Conservation (phyloP, 2,329 filamentous ascomycete species). For the Pseudogymnoascus sp. region DNA sequence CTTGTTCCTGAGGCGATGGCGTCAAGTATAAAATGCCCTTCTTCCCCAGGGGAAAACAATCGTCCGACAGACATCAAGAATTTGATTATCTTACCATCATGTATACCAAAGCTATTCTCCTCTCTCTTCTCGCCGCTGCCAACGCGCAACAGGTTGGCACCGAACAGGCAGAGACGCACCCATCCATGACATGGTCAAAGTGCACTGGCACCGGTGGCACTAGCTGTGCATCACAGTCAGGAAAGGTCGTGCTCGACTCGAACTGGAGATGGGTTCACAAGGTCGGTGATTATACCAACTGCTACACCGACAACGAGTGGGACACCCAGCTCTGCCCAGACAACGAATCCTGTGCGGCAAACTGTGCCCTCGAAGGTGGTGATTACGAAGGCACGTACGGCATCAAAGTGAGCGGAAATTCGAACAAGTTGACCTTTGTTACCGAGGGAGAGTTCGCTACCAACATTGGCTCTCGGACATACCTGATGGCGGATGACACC, state of each 20-base stretch:
- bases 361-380: constrained; percentile 46
- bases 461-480: constrained; percentile 49
- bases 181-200: constrained; percentile 42
- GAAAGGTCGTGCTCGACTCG: constrained; percentile 43
- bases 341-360: constrained; percentile 35
- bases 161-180: constrained; percentile 39
- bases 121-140: constrained; percentile 34
- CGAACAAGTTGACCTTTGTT: constrained; percentile 48
- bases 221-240: constrained; percentile 37
- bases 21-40: not conserved
- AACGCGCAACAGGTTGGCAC: constrained; percentile 41
- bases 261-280: constrained; percentile 52
- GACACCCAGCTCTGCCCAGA: constrained; percentile 34
- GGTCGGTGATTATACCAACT: constrained; percentile 32
- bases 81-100: not conserved
- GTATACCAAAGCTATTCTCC: constrained; percentile 2
- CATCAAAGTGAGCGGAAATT: constrained; percentile 42
- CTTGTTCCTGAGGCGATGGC: not conserved
- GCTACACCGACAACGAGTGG: constrained; percentile 37
- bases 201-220: constrained; percentile 34
- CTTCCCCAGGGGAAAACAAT: not conserved
- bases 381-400: constrained; percentile 45
- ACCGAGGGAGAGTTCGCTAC: constrained; percentile 36
- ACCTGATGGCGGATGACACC: constrained; percentile 52
- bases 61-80: constrained; percentile 1